Evolutionary conservation across 1,284 basidiomycete species (phyloP).

Genomic region (Rhodotorula glutinis): DNA sequence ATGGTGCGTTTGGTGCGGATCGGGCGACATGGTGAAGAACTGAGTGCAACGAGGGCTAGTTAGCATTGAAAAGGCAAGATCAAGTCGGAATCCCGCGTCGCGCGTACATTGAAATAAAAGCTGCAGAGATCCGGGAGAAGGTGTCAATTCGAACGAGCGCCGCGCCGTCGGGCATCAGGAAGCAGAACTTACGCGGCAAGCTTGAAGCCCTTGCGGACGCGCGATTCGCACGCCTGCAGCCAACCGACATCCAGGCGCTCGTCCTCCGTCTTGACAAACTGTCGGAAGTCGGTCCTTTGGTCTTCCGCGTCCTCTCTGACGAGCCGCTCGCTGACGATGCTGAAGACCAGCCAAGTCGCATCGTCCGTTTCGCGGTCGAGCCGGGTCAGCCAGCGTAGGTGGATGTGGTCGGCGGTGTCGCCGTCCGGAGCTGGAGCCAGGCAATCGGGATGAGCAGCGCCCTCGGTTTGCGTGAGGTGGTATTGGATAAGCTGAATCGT

Average conservation of each 20-base stretch:
- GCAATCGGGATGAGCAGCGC: not conserved
- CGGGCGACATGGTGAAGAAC: conserved; percentile 20
- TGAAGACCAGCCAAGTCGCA: conserved; percentile 10
- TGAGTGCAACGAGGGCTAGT: not conserved
- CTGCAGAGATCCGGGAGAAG: not conserved
- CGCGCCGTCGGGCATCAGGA: not conserved
- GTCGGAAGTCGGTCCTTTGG: not conserved
- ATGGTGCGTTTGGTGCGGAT: conserved; percentile 25
- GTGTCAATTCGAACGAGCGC: not conserved
- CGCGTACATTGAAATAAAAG: conserved; percentile 17
- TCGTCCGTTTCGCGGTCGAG: conserved; percentile 26
- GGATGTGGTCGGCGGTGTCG: conserved; percentile 16
- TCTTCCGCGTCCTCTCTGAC: conserved; percentile 1
- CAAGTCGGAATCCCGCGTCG: not conserved
- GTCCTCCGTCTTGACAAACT: not conserved
- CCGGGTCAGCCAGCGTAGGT: conserved; percentile 14
- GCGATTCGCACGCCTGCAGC: conserved; percentile 12
- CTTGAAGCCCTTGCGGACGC: conserved; percentile 22
- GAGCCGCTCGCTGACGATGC: conserved; percentile 12
- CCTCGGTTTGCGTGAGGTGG: not conserved
- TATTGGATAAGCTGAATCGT: conserved; percentile 16
- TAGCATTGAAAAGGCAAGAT: fast-evolving
- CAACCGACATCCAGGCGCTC: conserved; percentile 5
- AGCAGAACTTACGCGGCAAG: conserved; percentile 7
- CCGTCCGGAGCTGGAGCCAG: conserved; percentile 6